Percentiles rank a stretch among this genome's conserved stretches.
These are phyloP conservation scores for Brassica hybrid DNA, from an alignment of 441 rosid genomes.

Conservation along the genomic window DNA sequence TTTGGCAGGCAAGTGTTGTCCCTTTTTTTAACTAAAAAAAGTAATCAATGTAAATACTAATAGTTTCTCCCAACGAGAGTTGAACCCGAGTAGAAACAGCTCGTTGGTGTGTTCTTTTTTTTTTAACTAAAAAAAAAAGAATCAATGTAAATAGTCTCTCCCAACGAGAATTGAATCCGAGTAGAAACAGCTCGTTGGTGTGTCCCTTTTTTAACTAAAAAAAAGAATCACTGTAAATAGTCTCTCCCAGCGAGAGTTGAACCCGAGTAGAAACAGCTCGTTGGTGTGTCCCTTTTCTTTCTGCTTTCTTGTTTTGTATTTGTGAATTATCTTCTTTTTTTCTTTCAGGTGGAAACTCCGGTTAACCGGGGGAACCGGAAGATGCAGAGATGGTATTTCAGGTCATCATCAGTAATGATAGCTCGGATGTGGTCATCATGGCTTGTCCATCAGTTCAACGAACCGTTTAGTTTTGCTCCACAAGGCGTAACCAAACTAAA, in stretches of 20 bases:
- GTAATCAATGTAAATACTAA: no score
- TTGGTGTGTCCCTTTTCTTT: constrained; percentile 29
- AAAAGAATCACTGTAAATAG: no score
- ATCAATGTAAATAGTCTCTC: no score
- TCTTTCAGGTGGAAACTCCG: constrained; percentile 73
- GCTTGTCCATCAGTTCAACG: constrained; percentile 70
- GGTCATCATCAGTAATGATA: constrained; percentile 66
- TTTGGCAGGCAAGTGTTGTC: constrained; percentile 73
- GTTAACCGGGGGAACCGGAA: constrained; percentile 73
- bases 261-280: constrained; percentile 9
- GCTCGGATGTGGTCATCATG: constrained; percentile 93
- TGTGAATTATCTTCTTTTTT: background rate
- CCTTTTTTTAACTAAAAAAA: no score
- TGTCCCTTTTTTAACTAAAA: no score
- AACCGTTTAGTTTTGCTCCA: constrained; percentile 66
- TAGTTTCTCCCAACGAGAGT: no score
- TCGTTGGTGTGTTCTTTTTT: constrained; percentile 19
- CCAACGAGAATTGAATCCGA: no score
- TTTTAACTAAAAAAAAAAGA: no score
- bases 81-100: no score
- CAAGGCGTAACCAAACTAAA: constrained; percentile 69
- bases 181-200: constrained; percentile 20
- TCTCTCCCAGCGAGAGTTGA: no score
- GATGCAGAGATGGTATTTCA: constrained; percentile 79
- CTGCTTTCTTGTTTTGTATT: background rate